Evolutionary conservation across 2,329 filamentous ascomycete genomes (phyloP).

Genomic region (Penicillium corylophilum): DNA sequence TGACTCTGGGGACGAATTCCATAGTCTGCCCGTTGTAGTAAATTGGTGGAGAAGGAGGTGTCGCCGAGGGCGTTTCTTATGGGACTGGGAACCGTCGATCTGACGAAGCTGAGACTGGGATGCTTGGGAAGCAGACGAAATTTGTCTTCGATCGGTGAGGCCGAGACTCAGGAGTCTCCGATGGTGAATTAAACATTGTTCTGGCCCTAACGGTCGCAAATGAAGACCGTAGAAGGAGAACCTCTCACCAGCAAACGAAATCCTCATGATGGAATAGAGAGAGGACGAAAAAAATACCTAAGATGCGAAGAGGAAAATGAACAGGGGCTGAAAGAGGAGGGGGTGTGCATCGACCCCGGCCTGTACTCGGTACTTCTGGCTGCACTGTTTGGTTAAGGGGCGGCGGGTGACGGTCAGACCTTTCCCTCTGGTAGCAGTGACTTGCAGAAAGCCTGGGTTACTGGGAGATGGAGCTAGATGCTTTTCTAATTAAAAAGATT

Average conservation of each 20-base stretch:
- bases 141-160: conserved; percentile 1
- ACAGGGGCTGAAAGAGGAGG: conserved; percentile 13
- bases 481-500: not conserved
- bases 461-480: not conserved
- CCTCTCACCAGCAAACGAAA: conserved; percentile 26
- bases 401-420: conserved; percentile 1
- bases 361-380: conserved; percentile 16
- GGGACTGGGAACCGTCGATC: not conserved
- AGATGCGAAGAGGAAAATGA: conserved; percentile 1
- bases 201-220: conserved; percentile 23
- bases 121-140: not conserved
- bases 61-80: not conserved
- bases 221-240: conserved; percentile 28
- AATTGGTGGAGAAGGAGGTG: not conserved
- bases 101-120: not conserved
- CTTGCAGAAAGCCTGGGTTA: not conserved
- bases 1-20: not conserved
- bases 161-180: not conserved
- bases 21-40: conserved; percentile 1
- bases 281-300: not conserved
- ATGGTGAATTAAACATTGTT: conserved; percentile 6
- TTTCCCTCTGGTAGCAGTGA: conserved; percentile 7
- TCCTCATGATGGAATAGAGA: conserved; percentile 18
- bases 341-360: conserved; percentile 18
- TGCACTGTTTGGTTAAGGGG: conserved; percentile 2